Evolutionary conservation across 192 early-diverging fungal species (phyloP), one percentile per base, ranked within the genome.

Genomic region (Helicostylum pulchrum): DNA sequence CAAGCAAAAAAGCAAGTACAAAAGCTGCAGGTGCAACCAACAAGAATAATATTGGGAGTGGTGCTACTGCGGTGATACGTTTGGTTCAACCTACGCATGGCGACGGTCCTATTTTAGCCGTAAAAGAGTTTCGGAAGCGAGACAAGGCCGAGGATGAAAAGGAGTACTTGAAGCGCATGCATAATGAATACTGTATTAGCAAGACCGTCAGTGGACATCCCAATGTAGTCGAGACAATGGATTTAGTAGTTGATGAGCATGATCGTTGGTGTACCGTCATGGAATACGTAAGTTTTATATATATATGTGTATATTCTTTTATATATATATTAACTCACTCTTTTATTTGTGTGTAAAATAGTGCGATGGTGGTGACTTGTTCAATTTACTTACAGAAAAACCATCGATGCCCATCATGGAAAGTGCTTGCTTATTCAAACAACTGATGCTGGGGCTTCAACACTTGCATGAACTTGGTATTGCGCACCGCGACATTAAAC

Each of bases 171-270:
- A 97, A 97, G 75, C 95, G 97, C 74, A 80, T 98, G 67, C 92
- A 89, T 21, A 85, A 87, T 75, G 96, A 98, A 79, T 99, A 97
- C 74, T 97, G 96, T 78, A 97, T 99, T 64, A 88, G 87, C 52
- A 96, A 94, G 9, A 89, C 90, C 31, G 81, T 96, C 43, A 85
- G 92, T 64, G 86, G 96, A 53, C 94, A 97, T 81, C 79, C 85
- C 55, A 95, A 99, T 75, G 76, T 99, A 17, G 92, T 99, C 23
- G 85, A 87, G 67, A 98, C 95, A 0, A 87, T 97, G 17, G 97
- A 99, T 76, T 78, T 99, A 64, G 94, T 99, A 39, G 88, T 96
- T 71, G 97, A 99, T 70, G 89, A 94, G 48, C 83, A 89, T 20
- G 80, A 89, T 46, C 81, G 85, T 68, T 92, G 88, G 90, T 95